These are phyloP conservation scores for Suillus clintonianus DNA, from an alignment of 768 basidiomycete genomes.

Conservation along the genomic window DNA sequence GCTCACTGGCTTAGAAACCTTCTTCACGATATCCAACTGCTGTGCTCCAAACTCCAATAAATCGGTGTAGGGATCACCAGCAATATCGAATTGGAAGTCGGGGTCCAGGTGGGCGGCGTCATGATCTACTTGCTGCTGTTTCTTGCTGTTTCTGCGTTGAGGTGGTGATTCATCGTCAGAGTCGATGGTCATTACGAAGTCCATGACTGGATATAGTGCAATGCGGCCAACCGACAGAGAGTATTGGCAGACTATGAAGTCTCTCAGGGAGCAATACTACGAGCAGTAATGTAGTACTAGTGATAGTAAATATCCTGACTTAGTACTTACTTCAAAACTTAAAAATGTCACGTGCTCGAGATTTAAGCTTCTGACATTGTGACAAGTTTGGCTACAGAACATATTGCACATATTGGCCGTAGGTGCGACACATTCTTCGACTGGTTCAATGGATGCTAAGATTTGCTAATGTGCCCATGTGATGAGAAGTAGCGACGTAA, in stretches of 20 bases:
- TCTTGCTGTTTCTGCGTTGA: slow-evolving; percentile 19
- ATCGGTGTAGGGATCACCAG: slow-evolving; percentile 68
- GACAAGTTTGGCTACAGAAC: neutral
- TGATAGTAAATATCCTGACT: no score
- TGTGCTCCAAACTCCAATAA: slow-evolving; percentile 43
- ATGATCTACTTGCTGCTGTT: slow-evolving; percentile 30
- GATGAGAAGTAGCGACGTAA: slow-evolving; percentile 1
- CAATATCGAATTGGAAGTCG: slow-evolving; percentile 80
- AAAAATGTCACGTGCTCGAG: neutral
- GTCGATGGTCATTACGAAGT: slow-evolving; percentile 84
- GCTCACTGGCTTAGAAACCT: slow-evolving; percentile 62
- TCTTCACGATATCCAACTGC: slow-evolving; percentile 60
- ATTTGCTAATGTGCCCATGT: neutral
- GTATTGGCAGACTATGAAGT: neutral
- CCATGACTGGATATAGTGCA: slow-evolving; percentile 30
- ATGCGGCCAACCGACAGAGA: neutral
- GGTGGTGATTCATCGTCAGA: slow-evolving; percentile 68
- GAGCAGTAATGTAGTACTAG: neutral
- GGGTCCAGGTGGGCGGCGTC: slow-evolving; percentile 74
- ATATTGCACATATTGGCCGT: neutral
- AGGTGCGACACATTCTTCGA: neutral
- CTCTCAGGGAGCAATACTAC: neutral
- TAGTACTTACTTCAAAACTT: neutral
- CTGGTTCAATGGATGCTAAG: neutral
- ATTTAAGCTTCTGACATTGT: no score